Evolutionary conservation across 2,329 filamentous ascomycete genomes (phyloP).

Genomic region (Alternaria conjuncta): DNA sequence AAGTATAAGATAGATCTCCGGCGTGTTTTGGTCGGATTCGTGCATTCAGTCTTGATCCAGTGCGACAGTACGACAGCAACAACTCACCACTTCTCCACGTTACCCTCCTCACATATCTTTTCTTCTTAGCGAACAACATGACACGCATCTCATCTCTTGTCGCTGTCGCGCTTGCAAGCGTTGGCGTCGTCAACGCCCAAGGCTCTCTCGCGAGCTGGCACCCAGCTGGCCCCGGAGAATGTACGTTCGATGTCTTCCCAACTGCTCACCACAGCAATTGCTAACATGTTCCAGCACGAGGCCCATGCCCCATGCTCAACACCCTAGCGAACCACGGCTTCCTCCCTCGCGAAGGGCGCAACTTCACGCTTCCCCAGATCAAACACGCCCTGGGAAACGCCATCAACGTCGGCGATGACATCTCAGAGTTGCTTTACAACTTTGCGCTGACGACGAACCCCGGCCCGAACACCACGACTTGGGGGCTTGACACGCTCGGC

Average conservation of each 20-base stretch:
- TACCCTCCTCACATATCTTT: background rate
- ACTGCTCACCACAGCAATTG: background rate
- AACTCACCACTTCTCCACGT: background rate
- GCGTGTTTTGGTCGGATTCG: background rate
- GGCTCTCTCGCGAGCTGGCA: constrained; percentile 5
- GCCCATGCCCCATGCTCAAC: constrained; percentile 45
- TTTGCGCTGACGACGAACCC: constrained; percentile 13
- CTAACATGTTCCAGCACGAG: constrained; percentile 11
- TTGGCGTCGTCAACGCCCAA: background rate
- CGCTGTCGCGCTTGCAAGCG: background rate
- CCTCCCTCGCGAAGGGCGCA: constrained; percentile 42
- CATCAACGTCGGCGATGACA: constrained; percentile 10
- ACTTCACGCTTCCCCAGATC: constrained; percentile 40
- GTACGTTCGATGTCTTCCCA: background rate
- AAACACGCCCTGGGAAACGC: constrained; percentile 6
- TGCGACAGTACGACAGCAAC: background rate
- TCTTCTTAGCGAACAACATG: background rate
- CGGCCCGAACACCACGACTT: constrained; percentile 7
- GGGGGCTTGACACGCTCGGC: constrained; percentile 47
- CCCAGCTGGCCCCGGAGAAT: background rate
- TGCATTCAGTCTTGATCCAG: background rate
- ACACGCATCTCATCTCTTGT: background rate
- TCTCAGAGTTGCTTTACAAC: constrained; percentile 2
- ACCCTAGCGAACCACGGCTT: constrained; percentile 45
- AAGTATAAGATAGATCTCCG: background rate